Evolutionary conservation across 176 grass and related monocot species (phyloP).

Genomic region (Pharus latifolius): DNA sequence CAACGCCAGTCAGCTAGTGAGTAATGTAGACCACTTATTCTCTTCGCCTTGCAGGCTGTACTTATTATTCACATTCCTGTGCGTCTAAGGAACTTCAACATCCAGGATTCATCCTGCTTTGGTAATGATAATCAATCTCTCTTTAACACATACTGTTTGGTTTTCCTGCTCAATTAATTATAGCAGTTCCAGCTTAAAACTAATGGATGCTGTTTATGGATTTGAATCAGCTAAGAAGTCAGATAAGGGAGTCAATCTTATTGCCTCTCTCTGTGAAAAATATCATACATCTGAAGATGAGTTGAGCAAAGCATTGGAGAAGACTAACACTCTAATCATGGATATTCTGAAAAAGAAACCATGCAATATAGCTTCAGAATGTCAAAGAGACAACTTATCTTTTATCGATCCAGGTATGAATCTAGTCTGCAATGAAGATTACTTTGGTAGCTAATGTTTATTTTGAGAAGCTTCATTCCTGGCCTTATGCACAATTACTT

Average conservation of each 20-base stretch:
- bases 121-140: slow-evolving; percentile 28
- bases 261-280: slow-evolving; percentile 83
- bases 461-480: slow-evolving; percentile 8
- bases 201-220: slow-evolving; percentile 4
- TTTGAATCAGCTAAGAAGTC: slow-evolving; percentile 74
- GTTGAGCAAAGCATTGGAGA: slow-evolving; percentile 67
- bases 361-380: slow-evolving; percentile 32
- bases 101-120: slow-evolving; percentile 55
- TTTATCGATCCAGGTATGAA: slow-evolving; percentile 68
- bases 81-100: slow-evolving; percentile 58
- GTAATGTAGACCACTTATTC: slow-evolving; percentile 14
- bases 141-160: background rate
- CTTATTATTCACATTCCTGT: slow-evolving; percentile 78
- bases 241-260: slow-evolving; percentile 67
- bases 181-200: background rate
- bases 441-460: background rate
- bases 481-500: background rate
- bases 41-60: slow-evolving; percentile 44
- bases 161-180: background rate
- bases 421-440: background rate
- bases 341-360: slow-evolving; percentile 83
- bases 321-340: slow-evolving; percentile 59
- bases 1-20: slow-evolving; percentile 1
- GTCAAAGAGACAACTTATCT: slow-evolving; percentile 36
- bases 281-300: slow-evolving; percentile 88